Conservation (phyloP, 441 rosid genomes). For the Aleurites moluccanus region DNA sequence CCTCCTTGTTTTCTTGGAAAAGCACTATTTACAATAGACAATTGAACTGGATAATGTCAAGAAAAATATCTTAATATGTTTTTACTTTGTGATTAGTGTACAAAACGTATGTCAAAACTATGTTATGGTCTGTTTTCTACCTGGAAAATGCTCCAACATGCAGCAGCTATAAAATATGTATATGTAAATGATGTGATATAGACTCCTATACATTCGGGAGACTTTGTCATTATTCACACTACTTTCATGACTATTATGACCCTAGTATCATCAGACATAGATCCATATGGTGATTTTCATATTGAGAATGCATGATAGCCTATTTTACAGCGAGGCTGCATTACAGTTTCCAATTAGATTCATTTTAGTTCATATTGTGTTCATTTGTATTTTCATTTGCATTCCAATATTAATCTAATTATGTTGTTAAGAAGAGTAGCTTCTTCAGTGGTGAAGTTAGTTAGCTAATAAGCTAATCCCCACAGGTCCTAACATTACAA, state of each 20-base stretch:
- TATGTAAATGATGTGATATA: neutral
- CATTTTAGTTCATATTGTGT: too few species aligned
- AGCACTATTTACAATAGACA: neutral
- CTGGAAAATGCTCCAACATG: neutral
- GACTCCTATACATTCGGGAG: neutral
- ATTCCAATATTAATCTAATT: too few species aligned
- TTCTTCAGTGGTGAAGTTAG: too few species aligned
- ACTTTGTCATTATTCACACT: neutral
- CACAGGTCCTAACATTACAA: neutral
- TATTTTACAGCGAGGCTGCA: too few species aligned
- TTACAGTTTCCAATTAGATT: too few species aligned
- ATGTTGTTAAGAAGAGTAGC: too few species aligned
- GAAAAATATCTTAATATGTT: neutral
- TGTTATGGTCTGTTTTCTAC: neutral
- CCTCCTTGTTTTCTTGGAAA: neutral
- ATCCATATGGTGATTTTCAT: neutral
- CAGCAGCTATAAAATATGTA: neutral
- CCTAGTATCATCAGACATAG: neutral
- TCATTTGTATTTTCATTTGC: too few species aligned
- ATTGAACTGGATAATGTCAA: neutral
- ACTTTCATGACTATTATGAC: neutral
- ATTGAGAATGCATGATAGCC: too few species aligned
- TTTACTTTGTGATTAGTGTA: neutral
- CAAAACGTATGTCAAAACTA: neutral
- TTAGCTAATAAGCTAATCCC: too few species aligned